Conservation (phyloP, 192 early-diverging fungal genomes). For the Linnemannia schmuckeri region DNA sequence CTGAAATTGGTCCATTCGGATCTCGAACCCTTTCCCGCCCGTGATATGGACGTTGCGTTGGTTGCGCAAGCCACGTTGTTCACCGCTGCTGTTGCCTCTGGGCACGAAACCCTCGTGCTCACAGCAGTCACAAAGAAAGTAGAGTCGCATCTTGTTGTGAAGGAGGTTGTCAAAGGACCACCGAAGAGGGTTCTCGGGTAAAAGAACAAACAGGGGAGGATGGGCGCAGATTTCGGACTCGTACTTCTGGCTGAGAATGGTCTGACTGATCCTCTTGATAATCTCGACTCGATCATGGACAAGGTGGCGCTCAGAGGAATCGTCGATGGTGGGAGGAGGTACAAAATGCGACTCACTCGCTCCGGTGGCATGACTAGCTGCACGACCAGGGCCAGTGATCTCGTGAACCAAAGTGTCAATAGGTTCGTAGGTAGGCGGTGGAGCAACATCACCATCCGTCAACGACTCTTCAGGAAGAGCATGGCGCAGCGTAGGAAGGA, state of each 20-base stretch:
- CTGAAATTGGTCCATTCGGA: constrained; percentile 39
- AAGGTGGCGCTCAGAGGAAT: constrained; percentile 28
- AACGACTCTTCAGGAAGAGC: constrained; percentile 13
- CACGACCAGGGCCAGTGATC: too few relatives aligned
- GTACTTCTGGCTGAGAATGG: constrained; percentile 38
- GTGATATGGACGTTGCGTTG: constrained; percentile 37
- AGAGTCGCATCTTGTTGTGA: constrained; percentile 50
- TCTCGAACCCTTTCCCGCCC: constrained; percentile 27
- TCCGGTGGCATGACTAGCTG: neutral
- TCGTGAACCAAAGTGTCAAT: neutral
- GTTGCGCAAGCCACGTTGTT: neutral
- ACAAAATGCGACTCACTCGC: neutral
- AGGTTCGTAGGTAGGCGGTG: constrained; percentile 19
- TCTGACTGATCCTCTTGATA: constrained; percentile 19
- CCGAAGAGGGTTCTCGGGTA: constrained; percentile 38
- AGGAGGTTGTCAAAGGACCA: constrained; percentile 40
- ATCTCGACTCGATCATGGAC: constrained; percentile 24
- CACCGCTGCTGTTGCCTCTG: neutral
- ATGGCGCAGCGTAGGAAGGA: neutral
- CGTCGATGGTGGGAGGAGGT: constrained; percentile 11
- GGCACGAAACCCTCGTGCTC: constrained; percentile 16
- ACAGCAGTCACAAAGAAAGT: constrained; percentile 47
- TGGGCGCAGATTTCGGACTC: constrained; percentile 34
- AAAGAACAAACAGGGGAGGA: constrained; percentile 35
- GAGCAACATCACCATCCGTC: neutral